Evolutionary conservation across 495 filamentous ascomycete species (phyloP).

Genomic region (Ramalina peruviana): DNA sequence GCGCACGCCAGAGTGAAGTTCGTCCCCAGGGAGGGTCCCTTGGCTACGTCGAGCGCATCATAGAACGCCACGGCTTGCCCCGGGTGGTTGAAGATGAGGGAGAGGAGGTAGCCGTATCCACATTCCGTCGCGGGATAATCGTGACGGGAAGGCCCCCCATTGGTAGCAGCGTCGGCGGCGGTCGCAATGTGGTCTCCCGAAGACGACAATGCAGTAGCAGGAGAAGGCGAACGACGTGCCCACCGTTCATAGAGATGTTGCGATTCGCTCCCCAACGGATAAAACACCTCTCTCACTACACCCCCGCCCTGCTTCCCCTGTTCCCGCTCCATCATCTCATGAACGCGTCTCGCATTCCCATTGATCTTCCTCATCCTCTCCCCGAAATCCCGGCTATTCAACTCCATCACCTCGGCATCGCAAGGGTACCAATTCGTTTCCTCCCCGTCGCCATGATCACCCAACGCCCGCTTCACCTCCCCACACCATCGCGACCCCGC

Average conservation of each 20-base stretch:
- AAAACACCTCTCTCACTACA: background rate
- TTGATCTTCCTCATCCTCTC: constrained; percentile 12
- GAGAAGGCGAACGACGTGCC: background rate
- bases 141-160: background rate
- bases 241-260: background rate
- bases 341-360: background rate
- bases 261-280: background rate
- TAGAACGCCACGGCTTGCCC: constrained; percentile 11
- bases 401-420: constrained; percentile 9
- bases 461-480: background rate
- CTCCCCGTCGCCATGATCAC: background rate
- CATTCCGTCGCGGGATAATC: background rate
- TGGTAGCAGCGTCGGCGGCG: too few relatives aligned
- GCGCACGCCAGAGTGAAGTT: constrained; percentile 16
- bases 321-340: background rate
- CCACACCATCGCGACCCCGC: background rate
- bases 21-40: constrained; percentile 18
- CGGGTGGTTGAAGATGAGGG: background rate
- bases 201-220: too few relatives aligned
- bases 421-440: constrained; percentile 7
- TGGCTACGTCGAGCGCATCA: constrained; percentile 14
- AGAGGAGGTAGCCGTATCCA: background rate
- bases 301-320: too few relatives aligned
- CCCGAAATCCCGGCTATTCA: constrained; percentile 12
- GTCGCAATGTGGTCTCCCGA: too few relatives aligned